Conservation (phyloP, 176 grass and related monocot species). For the Cenchrus fungigraminus region DNA sequence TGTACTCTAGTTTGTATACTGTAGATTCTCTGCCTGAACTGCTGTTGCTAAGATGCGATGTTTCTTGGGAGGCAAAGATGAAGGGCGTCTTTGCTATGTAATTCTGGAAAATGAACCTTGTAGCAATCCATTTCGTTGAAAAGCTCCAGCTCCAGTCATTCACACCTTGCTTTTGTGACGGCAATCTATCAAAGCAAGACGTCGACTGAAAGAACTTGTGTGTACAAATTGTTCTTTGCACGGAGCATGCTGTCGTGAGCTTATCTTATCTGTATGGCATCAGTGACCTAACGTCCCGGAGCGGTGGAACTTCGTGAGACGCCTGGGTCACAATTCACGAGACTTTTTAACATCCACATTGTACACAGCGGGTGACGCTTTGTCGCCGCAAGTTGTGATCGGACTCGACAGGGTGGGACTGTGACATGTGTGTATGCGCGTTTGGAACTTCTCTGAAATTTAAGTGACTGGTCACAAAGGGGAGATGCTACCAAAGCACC, state of each 20-base stretch:
- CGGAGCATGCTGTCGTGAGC: not conserved
- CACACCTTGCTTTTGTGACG: not conserved
- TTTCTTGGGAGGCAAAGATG: constrained; percentile 8
- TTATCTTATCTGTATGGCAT: not conserved
- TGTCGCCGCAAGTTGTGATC: no score
- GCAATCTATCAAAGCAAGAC: not conserved
- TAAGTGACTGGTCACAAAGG: not conserved
- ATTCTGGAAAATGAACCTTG: not conserved
- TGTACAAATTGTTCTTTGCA: not conserved
- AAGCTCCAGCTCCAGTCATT: not conserved
- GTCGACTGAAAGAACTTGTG: not conserved
- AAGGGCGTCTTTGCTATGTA: constrained; percentile 21
- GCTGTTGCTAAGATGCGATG: not conserved
- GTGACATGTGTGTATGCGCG: not conserved
- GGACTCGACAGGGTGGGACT: not conserved
- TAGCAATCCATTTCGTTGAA: constrained; percentile 17
- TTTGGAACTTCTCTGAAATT: not conserved
- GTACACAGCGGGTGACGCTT: not conserved
- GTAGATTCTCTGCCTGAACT: not conserved
- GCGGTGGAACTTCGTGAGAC: not conserved
- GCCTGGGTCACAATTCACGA: not conserved
- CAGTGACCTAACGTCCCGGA: not conserved
- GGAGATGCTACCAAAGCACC: not conserved
- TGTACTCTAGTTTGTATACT: constrained; percentile 28
- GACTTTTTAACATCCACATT: not conserved